These are phyloP conservation scores for Ophiorrhiza pumila DNA, from an alignment of 257 asterid genomes.

Conservation along the genomic window DNA sequence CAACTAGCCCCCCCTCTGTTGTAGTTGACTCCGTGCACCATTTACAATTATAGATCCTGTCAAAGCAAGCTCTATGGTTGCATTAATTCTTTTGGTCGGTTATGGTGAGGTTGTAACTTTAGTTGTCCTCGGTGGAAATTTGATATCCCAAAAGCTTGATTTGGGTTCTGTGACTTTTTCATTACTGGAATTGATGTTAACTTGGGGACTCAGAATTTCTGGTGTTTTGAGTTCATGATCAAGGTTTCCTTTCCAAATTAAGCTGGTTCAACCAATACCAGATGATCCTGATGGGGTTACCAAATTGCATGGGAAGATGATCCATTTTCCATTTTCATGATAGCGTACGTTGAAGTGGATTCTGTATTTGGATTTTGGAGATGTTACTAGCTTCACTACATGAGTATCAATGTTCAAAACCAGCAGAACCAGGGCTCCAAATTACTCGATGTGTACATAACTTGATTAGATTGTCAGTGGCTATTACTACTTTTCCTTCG, in stretches of 20 bases:
- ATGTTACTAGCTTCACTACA: slow-evolving; percentile 95
- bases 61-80: no score
- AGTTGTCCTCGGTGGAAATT: slow-evolving; percentile 70
- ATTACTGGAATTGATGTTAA: slow-evolving; percentile 47
- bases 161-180: slow-evolving; percentile 50
- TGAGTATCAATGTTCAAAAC: slow-evolving; percentile 83
- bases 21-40: no score
- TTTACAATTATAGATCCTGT: no score
- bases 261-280: slow-evolving; percentile 94
- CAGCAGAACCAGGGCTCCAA: slow-evolving; percentile 97
- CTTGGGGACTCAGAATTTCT: slow-evolving; percentile 74
- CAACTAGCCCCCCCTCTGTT: no score
- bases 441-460: slow-evolving; percentile 73
- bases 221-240: slow-evolving; percentile 88
- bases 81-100: slow-evolving; percentile 32
- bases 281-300: slow-evolving; percentile 85
- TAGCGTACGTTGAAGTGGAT: slow-evolving; percentile 76
- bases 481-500: slow-evolving; percentile 92
- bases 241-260: slow-evolving; percentile 94
- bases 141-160: slow-evolving; percentile 81
- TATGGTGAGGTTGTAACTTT: slow-evolving; percentile 41
- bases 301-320: slow-evolving; percentile 76
- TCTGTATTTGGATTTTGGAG: slow-evolving; percentile 82
- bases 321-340: slow-evolving; percentile 77
- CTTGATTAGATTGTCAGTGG: slow-evolving; percentile 95